Evolutionary conservation across 139 green algal species (phyloP), one percentile per base, ranked within the genome.

Genomic region (Picochlorum sp.): DNA sequence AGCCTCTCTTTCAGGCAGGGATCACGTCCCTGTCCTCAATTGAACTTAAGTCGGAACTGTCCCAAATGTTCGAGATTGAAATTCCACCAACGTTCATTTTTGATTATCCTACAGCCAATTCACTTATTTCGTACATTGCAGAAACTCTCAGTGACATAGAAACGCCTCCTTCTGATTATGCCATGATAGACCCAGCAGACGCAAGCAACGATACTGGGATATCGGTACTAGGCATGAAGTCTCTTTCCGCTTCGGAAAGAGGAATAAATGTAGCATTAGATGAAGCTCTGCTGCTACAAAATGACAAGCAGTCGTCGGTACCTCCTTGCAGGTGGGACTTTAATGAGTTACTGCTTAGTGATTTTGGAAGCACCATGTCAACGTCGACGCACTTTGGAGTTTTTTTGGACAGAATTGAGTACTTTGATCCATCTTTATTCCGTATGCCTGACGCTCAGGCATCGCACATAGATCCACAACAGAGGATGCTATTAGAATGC

Each of bases 21-120:
- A 22, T 82, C 3, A 73, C 95, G 63, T 87, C 75, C 5, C 64
- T 96, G 35, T 72, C 75, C 2, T 79, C 82, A 1, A 73, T 93
- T 5, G 86, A 95, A 72, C 63, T 95, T 33, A 65, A 76, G 7
- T 82, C 79, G 50, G 45, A 29, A 1, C 76, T 95, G 2, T 74
- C 81, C 26, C 57, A 13, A 2, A 47, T 77, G 13, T 49, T 55
- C 6, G 35, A 29, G 6, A 13, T 83, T 14, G 43, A 69, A 6
- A 58, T 88, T 28, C 75, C 81, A 0, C 41, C 41, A 28, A 88
- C 82, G 1, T 44, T 88, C 0, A 50, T 69, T 5, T 85, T 87
- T 55, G 82, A 89, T 63, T 84, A 83, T 62, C 82, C 82, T 1
- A 66, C 57, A 10, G 51, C 66, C 0, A 6, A 24, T 2, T 31